A percentile compares a stretch with the other conserved stretches of the same genome.
Evolutionary conservation across 805 yeast species (phyloP).

Genomic region (Brettanomyces sp.): DNA sequence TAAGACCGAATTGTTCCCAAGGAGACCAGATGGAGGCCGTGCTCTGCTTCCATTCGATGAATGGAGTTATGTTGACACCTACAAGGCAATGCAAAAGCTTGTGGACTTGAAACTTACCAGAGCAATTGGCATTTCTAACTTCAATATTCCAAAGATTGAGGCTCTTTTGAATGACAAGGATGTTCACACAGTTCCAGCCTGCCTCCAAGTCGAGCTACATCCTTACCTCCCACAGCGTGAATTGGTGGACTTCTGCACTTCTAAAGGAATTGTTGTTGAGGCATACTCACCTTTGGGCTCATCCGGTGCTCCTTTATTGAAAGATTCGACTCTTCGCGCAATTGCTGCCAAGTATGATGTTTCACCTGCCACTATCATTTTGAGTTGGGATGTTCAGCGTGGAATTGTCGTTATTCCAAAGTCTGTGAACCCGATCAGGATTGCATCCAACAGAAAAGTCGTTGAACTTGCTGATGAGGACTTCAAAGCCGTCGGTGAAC

Average conservation of each 20-base stretch:
- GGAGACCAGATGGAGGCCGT: constrained; percentile 24
- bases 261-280: constrained; percentile 48
- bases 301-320: constrained; percentile 42
- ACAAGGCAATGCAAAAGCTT: constrained; percentile 54
- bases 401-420: constrained; percentile 34
- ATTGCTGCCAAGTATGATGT: constrained; percentile 37
- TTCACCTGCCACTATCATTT: constrained; percentile 40
- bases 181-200: constrained; percentile 52
- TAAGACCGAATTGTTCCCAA: constrained; percentile 29
- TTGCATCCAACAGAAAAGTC: constrained; percentile 27
- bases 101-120: constrained; percentile 43
- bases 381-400: constrained; percentile 53
- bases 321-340: constrained; percentile 31
- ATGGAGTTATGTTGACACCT: constrained; percentile 46
- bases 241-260: constrained; percentile 41
- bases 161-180: constrained; percentile 39
- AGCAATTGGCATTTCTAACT: constrained; percentile 77
- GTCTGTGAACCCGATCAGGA: constrained; percentile 23
- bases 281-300: constrained; percentile 80
- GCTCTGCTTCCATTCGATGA: constrained; percentile 22
- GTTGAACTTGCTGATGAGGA: constrained; percentile 29
- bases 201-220: constrained; percentile 70
- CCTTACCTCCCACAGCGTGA: constrained; percentile 62
- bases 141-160: constrained; percentile 45
- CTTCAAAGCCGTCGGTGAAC: constrained; percentile 22